phyloP scores from a whole-genome alignment of 805 yeast genomes.

The Teunomyces pallodes region DNA sequence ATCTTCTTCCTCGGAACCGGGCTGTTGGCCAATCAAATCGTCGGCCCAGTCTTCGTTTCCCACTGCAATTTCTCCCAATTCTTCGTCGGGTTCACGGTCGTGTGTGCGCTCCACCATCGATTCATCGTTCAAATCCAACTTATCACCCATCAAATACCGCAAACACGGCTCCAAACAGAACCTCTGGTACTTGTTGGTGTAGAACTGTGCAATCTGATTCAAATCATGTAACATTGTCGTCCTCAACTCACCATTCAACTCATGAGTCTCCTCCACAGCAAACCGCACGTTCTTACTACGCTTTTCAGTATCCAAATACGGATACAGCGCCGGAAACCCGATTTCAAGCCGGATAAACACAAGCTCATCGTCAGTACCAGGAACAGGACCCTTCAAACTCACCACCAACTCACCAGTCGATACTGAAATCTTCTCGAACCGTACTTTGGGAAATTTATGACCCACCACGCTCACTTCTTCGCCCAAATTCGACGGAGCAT shows the following conservation, averaged over 20 bases:
- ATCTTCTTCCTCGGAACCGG: conserved; percentile 25
- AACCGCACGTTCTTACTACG: conserved; percentile 31
- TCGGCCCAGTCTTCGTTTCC: conserved; percentile 45
- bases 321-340: conserved; percentile 73
- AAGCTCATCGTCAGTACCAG: conserved; percentile 25
- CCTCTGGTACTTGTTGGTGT: conserved; percentile 50
- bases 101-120: conserved; percentile 19
- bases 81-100: no score
- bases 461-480: conserved; percentile 90
- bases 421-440: conserved; percentile 84
- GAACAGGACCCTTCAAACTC: conserved; percentile 65
- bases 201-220: conserved; percentile 53
- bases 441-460: conserved; percentile 80
- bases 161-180: conserved; percentile 82
- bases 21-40: conserved; percentile 38
- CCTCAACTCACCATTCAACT: conserved; percentile 48
- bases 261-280: conserved; percentile 76
- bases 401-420: conserved; percentile 77
- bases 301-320: conserved; percentile 47
- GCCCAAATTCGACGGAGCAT: conserved; percentile 64
- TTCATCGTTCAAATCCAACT: conserved; percentile 44
- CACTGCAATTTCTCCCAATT: conserved; percentile 22
- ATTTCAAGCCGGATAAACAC: conserved; percentile 69
- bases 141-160: conserved; percentile 78
- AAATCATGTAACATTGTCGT: conserved; percentile 52